Evolutionary conservation across 1,284 basidiomycete genomes (phyloP), one percentile per base, ranked within the genome.

Genomic region (Ustilago bromivora): DNA sequence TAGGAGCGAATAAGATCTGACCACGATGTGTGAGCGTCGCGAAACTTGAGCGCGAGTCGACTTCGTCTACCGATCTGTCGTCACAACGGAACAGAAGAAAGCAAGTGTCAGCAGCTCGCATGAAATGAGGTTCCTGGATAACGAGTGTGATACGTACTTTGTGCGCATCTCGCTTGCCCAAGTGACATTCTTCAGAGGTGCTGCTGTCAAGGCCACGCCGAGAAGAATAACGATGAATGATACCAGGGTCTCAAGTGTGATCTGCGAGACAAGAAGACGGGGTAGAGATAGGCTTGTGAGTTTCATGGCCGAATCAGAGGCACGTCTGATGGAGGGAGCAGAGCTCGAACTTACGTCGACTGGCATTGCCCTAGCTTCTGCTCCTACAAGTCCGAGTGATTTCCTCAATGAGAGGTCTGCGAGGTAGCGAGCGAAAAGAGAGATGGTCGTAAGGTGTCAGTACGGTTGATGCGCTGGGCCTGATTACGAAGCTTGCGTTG

Each of bases 161-260:
- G 90, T 91, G 81, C 90, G 90, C 93, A 94, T 94, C 87, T 95
- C 93, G 82, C 92, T 93, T n/a, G 93, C 90, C 93, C 93, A 95
- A 38, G 92, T 92, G 71, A 94, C 92, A 80, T 93, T 92, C 78
- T 91, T 92, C 49, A 94, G 86, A 38, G 89, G 86, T 3, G 92
- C 89, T n/a, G 92, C 89, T 73, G 90, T 91, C 62, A 93, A 80
- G 11, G 90, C 90, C 36, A 92, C 91, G 11, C 92, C 93, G 4
- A 93, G 69, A 7, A 91, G 91, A 15, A 92, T 92, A 8, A 93
- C 76, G 11, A 91, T 80, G n/a, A 94, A 88, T 0, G 91, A 90
- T 54, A 90, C 69, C 23, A 92, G 78, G 6, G 91, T 89, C 85
- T 94, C 93, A 38, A 91, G 70, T 23, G 92, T 87, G 69, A 92